A percentile compares a stretch with the other conserved stretches of the same genome.
These are phyloP conservation scores for Colletotrichum lini DNA, from an alignment of 2,329 filamentous ascomycete genomes.

Conservation along the genomic window DNA sequence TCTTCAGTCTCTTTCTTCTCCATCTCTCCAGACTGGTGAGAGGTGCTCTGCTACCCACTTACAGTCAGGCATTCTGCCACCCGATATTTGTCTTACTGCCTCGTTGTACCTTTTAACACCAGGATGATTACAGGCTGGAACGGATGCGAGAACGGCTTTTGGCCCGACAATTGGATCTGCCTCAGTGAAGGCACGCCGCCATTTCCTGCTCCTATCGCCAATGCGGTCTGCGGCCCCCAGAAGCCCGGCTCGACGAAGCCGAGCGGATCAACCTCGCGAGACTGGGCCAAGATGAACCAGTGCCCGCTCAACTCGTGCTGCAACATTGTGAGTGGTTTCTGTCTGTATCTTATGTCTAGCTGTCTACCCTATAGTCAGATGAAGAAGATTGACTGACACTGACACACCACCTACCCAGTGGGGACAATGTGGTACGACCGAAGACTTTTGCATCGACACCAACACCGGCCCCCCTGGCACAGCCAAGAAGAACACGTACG, in stretches of 20 bases:
- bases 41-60: too few relatives aligned
- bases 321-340: conserved; percentile 44
- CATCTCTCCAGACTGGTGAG: too few relatives aligned
- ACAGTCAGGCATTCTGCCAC: too few relatives aligned
- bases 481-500: too few relatives aligned
- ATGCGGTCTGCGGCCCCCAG: conserved; percentile 60
- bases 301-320: conserved; percentile 59
- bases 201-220: conserved; percentile 55
- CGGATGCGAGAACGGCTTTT: conserved; percentile 47
- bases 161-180: conserved; percentile 52
- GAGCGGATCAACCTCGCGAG: conserved; percentile 4
- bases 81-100: not conserved
- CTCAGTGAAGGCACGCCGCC: conserved; percentile 57
- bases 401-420: conserved; percentile 44
- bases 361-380: too few relatives aligned
- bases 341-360: not conserved
- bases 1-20: too few relatives aligned
- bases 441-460: too few relatives aligned
- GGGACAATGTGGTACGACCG: conserved; percentile 46
- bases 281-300: conserved; percentile 46
- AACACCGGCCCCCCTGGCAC: too few relatives aligned
- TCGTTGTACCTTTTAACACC: not conserved
- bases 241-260: conserved; percentile 53
- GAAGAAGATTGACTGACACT: not conserved
- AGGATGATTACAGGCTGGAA: conserved; percentile 47